Percentiles rank a stretch among this genome's conserved stretches.
Conservation (phyloP, 306 rosid species). For the Medicago arabica region DNA sequence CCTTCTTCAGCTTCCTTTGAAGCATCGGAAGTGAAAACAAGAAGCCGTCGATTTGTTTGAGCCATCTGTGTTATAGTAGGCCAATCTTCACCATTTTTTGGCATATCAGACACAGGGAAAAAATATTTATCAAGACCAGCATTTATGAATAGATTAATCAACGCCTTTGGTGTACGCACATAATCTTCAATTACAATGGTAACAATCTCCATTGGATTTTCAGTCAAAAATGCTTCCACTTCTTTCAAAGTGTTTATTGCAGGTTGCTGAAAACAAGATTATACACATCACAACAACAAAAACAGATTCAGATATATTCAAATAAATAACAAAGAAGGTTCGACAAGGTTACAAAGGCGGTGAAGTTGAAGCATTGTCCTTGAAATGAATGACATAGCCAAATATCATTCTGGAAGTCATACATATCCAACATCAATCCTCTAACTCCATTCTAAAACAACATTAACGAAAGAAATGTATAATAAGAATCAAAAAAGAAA, state of each 20-base stretch:
- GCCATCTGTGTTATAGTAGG: constrained; percentile 87
- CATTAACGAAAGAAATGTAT: constrained; percentile 36
- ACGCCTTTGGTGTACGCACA: constrained; percentile 82
- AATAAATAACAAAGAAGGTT: constrained; percentile 33
- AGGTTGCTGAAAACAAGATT: constrained; percentile 82
- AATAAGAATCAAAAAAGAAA: constrained; percentile 37
- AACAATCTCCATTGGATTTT: constrained; percentile 82
- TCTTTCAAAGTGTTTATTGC: constrained; percentile 86
- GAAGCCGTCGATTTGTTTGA: constrained; percentile 79
- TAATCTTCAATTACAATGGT: constrained; percentile 91
- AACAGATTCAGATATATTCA: constrained; percentile 26
- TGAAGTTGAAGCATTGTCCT: constrained; percentile 96
- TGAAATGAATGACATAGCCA: constrained; percentile 97
- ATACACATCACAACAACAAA: constrained; percentile 37
- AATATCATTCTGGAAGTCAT: constrained; percentile 82
- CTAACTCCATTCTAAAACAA: constrained; percentile 70
- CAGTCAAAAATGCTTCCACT: constrained; percentile 81
- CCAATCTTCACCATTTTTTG: constrained; percentile 83
- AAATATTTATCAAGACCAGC: constrained; percentile 86
- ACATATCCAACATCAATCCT: constrained; percentile 98
- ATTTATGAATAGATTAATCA: constrained; percentile 66
- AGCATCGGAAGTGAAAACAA: constrained; percentile 87
- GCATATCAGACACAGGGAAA: constrained; percentile 91
- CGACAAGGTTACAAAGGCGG: constrained; percentile 75
- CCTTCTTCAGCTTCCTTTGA: constrained; percentile 95